Base-by-base conservation (phyloP, 495 filamentous ascomycete species). In the Aspergillus asperescens region DNA sequence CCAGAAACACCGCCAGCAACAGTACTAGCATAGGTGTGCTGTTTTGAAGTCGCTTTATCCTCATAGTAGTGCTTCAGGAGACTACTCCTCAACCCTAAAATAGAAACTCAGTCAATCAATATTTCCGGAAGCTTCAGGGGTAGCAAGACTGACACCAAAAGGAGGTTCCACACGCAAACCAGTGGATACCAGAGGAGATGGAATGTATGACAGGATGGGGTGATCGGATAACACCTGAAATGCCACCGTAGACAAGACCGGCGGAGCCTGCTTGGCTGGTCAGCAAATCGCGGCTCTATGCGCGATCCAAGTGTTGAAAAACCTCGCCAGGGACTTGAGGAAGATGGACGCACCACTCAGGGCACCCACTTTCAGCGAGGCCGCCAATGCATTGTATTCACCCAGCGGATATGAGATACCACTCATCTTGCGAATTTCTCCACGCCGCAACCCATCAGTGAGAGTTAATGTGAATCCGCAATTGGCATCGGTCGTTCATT, bases 231-330 rank as follows among this genome's bases (percentile, higher is more conserved):
- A 89, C 83, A 22, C 86, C 89, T 27, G 73, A 66, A 35, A 80
- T 75, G 44, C 84, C 84, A 50, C 91, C 90, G 49, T 83, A 68
- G 22, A 91, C 58, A 22, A 90, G 58, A n/a, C 92, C 93, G 31
- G 79, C 71, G 44, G 74, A 70, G 53, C 87, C 89, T 94, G 41
- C 50, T 38, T 32, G 15, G 19, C 5, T 41, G 13, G 53, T 28
- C 31, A 45, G 27, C 38, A 34, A 39, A 20, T 37, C 24, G 29
- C 8, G 3, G 22, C 29, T 28, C 12, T 44, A 25, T 43, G 4
- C 4, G 16, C 16, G 16, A 28, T 41, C 46, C 29, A 48, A 13
- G 10, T 37, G 29, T 15, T 41, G 20, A 46, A 46, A 45, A 13
- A 38, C 20, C 38, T 47, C 35, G 41, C 25, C 44, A 34, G 29